Evolutionary conservation across 2,329 filamentous ascomycete genomes (phyloP).

Genomic region (Paecilomyces sp.): DNA sequence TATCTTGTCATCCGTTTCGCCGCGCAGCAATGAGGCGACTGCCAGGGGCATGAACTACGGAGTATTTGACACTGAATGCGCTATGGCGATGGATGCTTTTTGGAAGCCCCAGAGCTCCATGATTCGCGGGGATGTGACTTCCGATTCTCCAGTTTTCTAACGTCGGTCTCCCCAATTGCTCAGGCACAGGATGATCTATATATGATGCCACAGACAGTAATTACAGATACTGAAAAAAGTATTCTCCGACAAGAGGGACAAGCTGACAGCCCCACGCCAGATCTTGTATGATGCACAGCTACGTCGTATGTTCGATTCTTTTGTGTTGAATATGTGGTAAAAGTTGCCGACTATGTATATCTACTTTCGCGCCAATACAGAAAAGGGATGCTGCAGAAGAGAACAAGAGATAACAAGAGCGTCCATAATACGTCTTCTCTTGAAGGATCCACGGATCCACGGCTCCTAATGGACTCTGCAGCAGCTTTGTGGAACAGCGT

Average conservation of each 20-base stretch:
- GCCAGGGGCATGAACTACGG: background rate
- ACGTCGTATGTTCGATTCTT: too few relatives aligned
- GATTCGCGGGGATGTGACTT: background rate
- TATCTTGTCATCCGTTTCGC: background rate
- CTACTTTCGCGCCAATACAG: too few relatives aligned
- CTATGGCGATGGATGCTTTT: background rate
- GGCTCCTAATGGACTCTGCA: background rate
- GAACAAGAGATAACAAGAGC: background rate
- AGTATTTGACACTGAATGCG: background rate
- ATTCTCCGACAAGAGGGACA: background rate
- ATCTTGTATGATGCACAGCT: too few relatives aligned
- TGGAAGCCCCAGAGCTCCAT: background rate
- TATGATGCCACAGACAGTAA: background rate
- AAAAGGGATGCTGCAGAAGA: background rate
- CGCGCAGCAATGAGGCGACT: constrained; percentile 1
- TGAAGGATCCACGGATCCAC: background rate
- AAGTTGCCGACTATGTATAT: too few relatives aligned
- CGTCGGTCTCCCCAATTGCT: background rate
- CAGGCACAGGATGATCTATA: background rate
- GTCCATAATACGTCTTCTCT: background rate
- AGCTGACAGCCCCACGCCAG: background rate
- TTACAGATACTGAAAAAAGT: background rate
- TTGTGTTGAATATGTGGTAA: too few relatives aligned
- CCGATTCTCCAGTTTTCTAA: background rate
- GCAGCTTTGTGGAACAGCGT: background rate